Evolutionary conservation across 1,284 basidiomycete genomes (phyloP).

Genomic region (Pholiota adiposa): DNA sequence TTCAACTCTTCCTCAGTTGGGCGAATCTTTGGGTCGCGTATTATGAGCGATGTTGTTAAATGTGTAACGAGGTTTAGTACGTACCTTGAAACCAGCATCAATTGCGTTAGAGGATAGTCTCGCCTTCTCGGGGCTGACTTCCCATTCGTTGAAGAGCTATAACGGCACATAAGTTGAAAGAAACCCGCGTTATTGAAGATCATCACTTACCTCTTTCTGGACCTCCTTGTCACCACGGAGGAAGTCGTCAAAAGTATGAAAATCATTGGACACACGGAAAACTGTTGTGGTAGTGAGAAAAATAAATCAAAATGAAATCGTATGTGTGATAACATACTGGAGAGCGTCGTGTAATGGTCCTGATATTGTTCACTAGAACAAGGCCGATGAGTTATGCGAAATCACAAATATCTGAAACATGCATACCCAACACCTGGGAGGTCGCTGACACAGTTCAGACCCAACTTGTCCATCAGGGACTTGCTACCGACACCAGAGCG

Average conservation of each 20-base stretch:
- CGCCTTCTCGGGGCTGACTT: slow-evolving; percentile 69
- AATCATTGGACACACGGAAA: slow-evolving; percentile 71
- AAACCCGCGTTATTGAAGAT: not conserved
- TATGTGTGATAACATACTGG: slow-evolving; percentile 47
- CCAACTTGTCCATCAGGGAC: slow-evolving; percentile 56
- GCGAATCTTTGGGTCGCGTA: slow-evolving; percentile 54
- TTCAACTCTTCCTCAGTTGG: slow-evolving; percentile 70
- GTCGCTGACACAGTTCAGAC: slow-evolving; percentile 67
- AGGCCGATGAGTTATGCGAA: no score
- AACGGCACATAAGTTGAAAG: not conserved
- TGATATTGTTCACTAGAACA: slow-evolving; percentile 66
- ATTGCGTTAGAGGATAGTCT: slow-evolving; percentile 70
- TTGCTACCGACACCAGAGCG: slow-evolving; percentile 69
- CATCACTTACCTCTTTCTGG: slow-evolving; percentile 49
- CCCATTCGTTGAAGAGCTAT: slow-evolving; percentile 69
- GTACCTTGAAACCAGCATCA: slow-evolving; percentile 74
- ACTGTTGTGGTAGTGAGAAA: slow-evolving; percentile 39
- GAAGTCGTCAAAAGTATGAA: slow-evolving; percentile 67
- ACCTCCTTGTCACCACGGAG: slow-evolving; percentile 65
- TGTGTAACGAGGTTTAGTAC: not conserved
- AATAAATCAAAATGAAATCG: not conserved
- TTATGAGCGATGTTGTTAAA: not conserved
- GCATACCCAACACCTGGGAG: slow-evolving; percentile 71
- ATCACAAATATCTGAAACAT: not conserved
- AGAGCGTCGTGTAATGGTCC: slow-evolving; percentile 74